These are phyloP conservation scores for Leccinum longicurvipes DNA, from an alignment of 768 basidiomycete species.

Conservation along the genomic window DNA sequence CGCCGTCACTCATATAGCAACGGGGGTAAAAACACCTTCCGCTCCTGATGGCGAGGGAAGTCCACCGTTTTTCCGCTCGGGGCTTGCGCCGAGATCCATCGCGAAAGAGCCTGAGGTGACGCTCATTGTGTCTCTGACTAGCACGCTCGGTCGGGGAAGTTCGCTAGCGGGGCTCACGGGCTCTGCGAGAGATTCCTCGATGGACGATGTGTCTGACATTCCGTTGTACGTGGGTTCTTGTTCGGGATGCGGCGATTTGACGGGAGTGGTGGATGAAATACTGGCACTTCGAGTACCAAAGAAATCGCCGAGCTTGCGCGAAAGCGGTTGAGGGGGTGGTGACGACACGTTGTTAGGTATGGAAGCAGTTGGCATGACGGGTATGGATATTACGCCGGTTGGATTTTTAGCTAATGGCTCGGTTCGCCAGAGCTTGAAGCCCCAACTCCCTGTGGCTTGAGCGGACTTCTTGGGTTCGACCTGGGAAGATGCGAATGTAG, in stretches of 20 bases:
- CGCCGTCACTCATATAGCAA: conserved; percentile 28
- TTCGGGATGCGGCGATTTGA: conserved; percentile 23
- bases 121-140: conserved; percentile 30
- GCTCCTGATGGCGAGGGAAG: conserved; percentile 11
- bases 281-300: conserved; percentile 55
- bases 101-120: conserved; percentile 25
- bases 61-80: conserved; percentile 22
- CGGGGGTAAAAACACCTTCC: conserved; percentile 23
- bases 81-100: conserved; percentile 27
- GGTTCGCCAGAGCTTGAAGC: conserved; percentile 67
- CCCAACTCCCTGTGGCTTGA: conserved; percentile 48
- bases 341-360: conserved; percentile 21
- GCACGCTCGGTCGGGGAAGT: conserved; percentile 22
- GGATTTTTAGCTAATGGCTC: conserved; percentile 32
- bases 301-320: conserved; percentile 68
- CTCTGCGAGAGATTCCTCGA: conserved; percentile 36
- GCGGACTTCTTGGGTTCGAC: conserved; percentile 32
- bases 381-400: conserved; percentile 27
- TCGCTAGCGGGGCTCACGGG: conserved; percentile 33
- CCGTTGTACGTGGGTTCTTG: conserved; percentile 25
- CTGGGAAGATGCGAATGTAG: conserved; percentile 19
- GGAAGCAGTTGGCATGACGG: conserved; percentile 19
- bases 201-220: conserved; percentile 34
- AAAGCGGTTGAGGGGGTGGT: conserved; percentile 43
- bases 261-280: conserved; percentile 42